Percentiles rank a stretch among this genome's conserved stretches.
Evolutionary conservation across 345 rosid species (phyloP).

Genomic region (Eutrema japonicum): DNA sequence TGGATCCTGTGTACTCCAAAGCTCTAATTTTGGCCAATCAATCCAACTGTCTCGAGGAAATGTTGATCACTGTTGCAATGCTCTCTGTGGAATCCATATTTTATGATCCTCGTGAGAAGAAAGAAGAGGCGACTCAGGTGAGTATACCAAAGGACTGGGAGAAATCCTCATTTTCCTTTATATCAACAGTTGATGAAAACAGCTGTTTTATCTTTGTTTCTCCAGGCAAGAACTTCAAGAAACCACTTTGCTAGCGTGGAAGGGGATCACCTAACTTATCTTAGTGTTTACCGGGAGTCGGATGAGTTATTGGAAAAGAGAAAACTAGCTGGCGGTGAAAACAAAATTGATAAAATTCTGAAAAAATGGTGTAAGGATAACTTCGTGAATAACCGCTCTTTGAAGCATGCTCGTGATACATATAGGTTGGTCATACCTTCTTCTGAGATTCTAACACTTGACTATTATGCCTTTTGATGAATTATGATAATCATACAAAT

Average conservation of each 20-base stretch:
- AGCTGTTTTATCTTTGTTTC: conserved; percentile 20
- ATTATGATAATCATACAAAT: neutral
- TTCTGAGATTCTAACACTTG: conserved; percentile 4
- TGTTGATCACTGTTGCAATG: conserved; percentile 91
- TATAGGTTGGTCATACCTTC: conserved; percentile 57
- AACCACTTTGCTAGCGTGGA: conserved; percentile 84
- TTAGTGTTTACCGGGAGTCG: conserved; percentile 77
- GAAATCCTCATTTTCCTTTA: neutral
- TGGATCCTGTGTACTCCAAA: conserved; percentile 87
- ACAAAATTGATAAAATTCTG: conserved; percentile 59
- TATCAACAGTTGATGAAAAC: conserved; percentile 19
- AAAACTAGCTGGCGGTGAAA: conserved; percentile 48
- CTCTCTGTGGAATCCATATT: conserved; percentile 89
- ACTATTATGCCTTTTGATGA: conserved; percentile 12
- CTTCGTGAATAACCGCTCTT: conserved; percentile 71
- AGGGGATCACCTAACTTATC: conserved; percentile 86
- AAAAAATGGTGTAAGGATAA: conserved; percentile 93
- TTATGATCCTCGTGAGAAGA: conserved; percentile 77
- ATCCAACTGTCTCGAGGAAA: conserved; percentile 89
- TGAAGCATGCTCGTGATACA: conserved; percentile 82
- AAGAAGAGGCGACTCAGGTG: conserved; percentile 60
- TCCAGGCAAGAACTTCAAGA: conserved; percentile 72
- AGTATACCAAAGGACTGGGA: conserved; percentile 12
- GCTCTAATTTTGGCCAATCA: conserved; percentile 81
- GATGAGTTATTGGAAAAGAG: conserved; percentile 70